Evolutionary conservation across 164 flowering plant genomes (phyloP).

Genomic region (Umbilicus rupestris): DNA sequence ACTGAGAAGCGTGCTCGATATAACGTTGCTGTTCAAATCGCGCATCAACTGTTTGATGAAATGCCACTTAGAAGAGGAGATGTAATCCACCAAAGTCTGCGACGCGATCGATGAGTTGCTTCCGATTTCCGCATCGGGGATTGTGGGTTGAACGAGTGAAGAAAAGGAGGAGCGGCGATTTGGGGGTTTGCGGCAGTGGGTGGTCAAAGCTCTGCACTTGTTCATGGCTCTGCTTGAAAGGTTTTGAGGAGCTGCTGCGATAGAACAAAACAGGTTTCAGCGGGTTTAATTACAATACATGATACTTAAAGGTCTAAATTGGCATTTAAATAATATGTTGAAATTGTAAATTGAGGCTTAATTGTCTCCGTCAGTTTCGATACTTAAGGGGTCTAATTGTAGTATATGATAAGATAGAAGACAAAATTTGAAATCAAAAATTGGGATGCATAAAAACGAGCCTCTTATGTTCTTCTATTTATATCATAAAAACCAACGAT

Average conservation of each 20-base stretch:
- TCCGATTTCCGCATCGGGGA: background rate
- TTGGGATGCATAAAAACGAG: no score
- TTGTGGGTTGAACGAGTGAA: background rate
- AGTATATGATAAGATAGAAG: no score
- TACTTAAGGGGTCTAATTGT: no score
- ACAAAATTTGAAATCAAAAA: no score
- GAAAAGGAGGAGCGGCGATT: background rate
- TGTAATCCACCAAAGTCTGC: constrained; percentile 4
- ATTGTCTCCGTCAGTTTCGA: no score
- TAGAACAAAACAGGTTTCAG: background rate
- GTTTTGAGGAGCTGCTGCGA: background rate
- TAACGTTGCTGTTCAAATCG: constrained; percentile 22
- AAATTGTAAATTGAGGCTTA: no score
- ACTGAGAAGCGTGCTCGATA: constrained; percentile 25
- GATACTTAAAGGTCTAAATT: no score
- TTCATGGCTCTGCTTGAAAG: background rate
- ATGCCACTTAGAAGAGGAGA: constrained; percentile 48
- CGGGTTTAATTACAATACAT: no score
- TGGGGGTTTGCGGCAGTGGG: background rate
- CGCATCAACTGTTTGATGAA: constrained; percentile 35
- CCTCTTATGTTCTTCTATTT: no score
- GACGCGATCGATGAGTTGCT: constrained; percentile 6
- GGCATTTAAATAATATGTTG: no score
- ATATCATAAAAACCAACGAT: background rate
- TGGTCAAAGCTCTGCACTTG: background rate